Conservation (phyloP, 2,329 filamentous ascomycete genomes). For the Aspergillus sp. region DNA sequence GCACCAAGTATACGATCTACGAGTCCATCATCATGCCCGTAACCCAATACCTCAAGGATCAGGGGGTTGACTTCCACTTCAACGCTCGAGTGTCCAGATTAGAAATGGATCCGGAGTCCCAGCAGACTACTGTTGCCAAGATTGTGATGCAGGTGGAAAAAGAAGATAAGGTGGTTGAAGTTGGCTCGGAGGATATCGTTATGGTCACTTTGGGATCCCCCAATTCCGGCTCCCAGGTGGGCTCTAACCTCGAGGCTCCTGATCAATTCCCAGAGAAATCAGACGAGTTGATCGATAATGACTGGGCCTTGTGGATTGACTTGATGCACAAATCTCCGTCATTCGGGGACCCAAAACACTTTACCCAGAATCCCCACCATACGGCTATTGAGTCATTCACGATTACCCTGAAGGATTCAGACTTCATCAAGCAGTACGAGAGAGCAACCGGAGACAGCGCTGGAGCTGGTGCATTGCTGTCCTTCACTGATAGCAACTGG, state of each 20-base stretch:
- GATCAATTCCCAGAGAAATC: conserved; percentile 4
- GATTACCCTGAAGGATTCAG: conserved; percentile 30
- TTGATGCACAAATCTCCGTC: conserved; percentile 29
- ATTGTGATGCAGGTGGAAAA: conserved; percentile 13
- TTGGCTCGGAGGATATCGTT: not conserved
- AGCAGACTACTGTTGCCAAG: conserved; percentile 27
- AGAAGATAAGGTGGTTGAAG: not conserved
- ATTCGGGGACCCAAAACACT: conserved; percentile 31
- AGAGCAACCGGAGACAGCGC: conserved; percentile 30
- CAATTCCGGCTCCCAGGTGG: not conserved
- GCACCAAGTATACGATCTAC: conserved; percentile 23
- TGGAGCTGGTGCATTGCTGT: conserved; percentile 29
- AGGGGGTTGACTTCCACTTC: conserved; percentile 28
- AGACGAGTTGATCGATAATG: conserved; percentile 21
- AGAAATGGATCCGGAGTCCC: conserved; percentile 16
- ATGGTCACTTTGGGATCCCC: not conserved
- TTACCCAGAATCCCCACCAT: conserved; percentile 21
- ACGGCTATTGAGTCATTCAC: conserved; percentile 39
- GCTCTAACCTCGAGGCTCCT: not conserved
- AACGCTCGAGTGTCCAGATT: conserved; percentile 20
- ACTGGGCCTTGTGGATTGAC: conserved; percentile 37
- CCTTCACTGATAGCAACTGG: conserved; percentile 38
- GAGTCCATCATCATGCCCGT: conserved; percentile 24
- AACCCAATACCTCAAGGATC: conserved; percentile 19
- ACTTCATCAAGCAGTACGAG: conserved; percentile 21